phyloP scores from a whole-genome alignment of 768 basidiomycete genomes.

The Phlebiopsis flavidoalba region DNA sequence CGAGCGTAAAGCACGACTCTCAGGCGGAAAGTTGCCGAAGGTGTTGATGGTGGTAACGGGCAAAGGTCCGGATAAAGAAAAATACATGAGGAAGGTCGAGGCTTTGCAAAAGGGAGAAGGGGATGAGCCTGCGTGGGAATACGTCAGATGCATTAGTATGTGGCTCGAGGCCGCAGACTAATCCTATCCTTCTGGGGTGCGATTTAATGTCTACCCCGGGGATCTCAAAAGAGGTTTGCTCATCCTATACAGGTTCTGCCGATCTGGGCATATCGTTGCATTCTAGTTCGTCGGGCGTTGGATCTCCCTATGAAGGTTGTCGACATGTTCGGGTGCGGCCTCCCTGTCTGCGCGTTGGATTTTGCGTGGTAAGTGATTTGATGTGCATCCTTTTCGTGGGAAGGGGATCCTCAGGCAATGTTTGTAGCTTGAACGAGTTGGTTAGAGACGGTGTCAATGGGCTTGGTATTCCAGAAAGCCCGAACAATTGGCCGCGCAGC shows the following conservation, averaged over 20 bases:
- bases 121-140: constrained; percentile 48
- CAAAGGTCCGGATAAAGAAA: constrained; percentile 71
- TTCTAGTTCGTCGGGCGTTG: constrained; percentile 79
- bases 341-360: constrained; percentile 88
- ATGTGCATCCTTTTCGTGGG: background rate
- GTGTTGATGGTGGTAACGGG: constrained; percentile 86
- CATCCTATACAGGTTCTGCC: constrained; percentile 63
- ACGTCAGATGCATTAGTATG: constrained; percentile 72
- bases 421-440: constrained; percentile 72
- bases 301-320: constrained; percentile 99
- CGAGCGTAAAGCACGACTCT: constrained; percentile 47
- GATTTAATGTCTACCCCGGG: background rate
- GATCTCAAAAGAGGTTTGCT: background rate
- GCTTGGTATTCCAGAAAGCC: constrained; percentile 63
- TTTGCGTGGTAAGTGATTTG: constrained; percentile 69
- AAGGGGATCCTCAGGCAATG: background rate
- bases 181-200: constrained; percentile 76
- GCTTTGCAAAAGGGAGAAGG: constrained; percentile 42
- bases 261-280: constrained; percentile 92
- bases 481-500: constrained; percentile 60
- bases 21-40: constrained; percentile 53
- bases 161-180: constrained; percentile 94
- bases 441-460: constrained; percentile 86
- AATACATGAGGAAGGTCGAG: constrained; percentile 70
- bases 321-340: constrained; percentile 97